Conservation (phyloP, 1,139 yeast species). For the Hyphopichia khmerensis region DNA sequence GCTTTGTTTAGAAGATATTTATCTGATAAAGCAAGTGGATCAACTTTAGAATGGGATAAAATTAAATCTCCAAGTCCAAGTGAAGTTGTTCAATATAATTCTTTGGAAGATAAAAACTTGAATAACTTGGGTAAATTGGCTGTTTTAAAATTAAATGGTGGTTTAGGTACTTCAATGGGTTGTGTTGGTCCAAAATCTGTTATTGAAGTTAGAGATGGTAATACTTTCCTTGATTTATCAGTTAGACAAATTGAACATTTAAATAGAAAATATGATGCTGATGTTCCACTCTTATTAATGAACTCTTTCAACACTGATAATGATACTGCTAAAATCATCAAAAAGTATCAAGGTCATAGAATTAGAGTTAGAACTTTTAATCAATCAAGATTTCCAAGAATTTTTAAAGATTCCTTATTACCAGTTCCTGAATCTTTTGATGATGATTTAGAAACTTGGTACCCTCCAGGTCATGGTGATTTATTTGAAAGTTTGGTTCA, state of each 20-base stretch:
- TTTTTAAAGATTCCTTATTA: slow-evolving; percentile 86
- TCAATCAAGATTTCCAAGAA: slow-evolving; percentile 96
- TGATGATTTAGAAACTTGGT: slow-evolving; percentile 86
- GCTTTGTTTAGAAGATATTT: slow-evolving; percentile 90
- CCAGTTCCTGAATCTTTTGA: slow-evolving; percentile 84
- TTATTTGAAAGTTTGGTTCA: slow-evolving; percentile 86
- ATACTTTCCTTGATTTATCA: slow-evolving; percentile 89
- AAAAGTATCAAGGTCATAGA: slow-evolving; percentile 96
- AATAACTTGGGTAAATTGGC: slow-evolving; percentile 80
- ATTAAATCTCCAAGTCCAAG: slow-evolving; percentile 84
- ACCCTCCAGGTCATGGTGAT: slow-evolving; percentile 99
- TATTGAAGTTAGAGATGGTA: slow-evolving; percentile 97
- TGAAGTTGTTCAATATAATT: slow-evolving; percentile 80
- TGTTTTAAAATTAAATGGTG: slow-evolving; percentile 95
- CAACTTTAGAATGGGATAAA: slow-evolving; percentile 89
- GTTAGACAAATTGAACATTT: slow-evolving; percentile 97
- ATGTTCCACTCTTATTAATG: slow-evolving; percentile 95
- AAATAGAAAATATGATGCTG: slow-evolving; percentile 86
- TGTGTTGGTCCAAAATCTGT: slow-evolving; percentile 99
- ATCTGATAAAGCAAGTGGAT: slow-evolving; percentile 84
- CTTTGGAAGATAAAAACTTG: slow-evolving; percentile 37
- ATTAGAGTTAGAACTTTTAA: slow-evolving; percentile 94
- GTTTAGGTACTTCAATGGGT: slow-evolving; percentile 98
- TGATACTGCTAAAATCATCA: slow-evolving; percentile 92
- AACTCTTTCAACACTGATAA: slow-evolving; percentile 97